Conservation (phyloP, 2,329 filamentous ascomycete genomes). For the Zymoseptoria tritici region DNA sequence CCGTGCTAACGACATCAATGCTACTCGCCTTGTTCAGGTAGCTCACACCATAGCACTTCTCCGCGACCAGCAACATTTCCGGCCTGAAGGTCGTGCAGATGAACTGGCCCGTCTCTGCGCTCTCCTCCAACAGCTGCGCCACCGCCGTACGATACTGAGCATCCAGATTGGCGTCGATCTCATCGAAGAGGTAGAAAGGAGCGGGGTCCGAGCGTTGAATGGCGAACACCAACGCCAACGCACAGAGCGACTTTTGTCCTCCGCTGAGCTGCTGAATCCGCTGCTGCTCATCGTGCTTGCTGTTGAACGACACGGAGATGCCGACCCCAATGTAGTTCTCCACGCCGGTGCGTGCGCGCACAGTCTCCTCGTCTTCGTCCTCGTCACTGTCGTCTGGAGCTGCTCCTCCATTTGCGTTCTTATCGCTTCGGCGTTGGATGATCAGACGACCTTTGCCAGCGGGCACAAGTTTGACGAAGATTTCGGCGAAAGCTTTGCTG, state of each 20-base stretch:
- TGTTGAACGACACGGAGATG: constrained; percentile 97
- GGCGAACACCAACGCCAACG: constrained; percentile 96
- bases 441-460: constrained; percentile 85
- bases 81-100: constrained; percentile 98
- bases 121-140: constrained; percentile 69
- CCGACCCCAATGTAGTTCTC: constrained; percentile 96
- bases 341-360: constrained; percentile 45
- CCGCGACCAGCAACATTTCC: constrained; percentile 89
- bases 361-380: constrained; percentile 53
- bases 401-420: constrained; percentile 45
- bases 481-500: constrained; percentile 80
- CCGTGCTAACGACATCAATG: constrained; percentile 80
- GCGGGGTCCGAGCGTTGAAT: constrained; percentile 96
- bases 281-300: constrained; percentile 95
- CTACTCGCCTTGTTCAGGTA: constrained; percentile 88
- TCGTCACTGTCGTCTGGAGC: constrained; percentile 38
- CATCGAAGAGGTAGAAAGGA: constrained; percentile 98
- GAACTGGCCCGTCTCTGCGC: constrained; percentile 59
- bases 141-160: constrained; percentile 97
- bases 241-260: constrained; percentile 92
- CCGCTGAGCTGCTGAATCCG: constrained; percentile 94
- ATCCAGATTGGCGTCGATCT: constrained; percentile 96
- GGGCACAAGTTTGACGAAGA: constrained; percentile 92
- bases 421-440: constrained; percentile 84
- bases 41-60: constrained; percentile 95